Percentiles rank a stretch among this genome's conserved stretches.
These are phyloP conservation scores for Saccharomycopsis phalli DNA, from an alignment of 1,139 yeast species.

Conservation along the genomic window DNA sequence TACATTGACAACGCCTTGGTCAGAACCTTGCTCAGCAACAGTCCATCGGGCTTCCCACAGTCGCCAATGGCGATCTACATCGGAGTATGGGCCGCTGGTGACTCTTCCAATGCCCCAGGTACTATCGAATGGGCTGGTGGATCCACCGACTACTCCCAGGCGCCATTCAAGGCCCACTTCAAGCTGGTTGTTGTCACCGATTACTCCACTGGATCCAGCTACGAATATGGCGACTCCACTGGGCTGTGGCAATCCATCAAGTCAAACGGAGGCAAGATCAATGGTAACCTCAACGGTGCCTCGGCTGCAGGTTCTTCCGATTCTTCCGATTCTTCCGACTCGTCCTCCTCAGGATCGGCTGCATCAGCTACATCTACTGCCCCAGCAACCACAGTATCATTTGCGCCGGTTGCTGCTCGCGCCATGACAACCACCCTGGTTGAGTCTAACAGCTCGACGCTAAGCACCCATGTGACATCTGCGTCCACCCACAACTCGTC, in stretches of 20 bases:
- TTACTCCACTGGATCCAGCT: conserved; percentile 69
- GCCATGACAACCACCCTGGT: neutral
- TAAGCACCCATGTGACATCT: neutral
- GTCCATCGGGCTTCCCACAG: conserved; percentile 64
- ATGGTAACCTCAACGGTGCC: conserved; percentile 40
- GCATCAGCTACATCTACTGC: conserved; percentile 20
- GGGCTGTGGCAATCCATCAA: conserved; percentile 65
- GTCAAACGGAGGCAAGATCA: conserved; percentile 53
- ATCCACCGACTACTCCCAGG: conserved; percentile 50
- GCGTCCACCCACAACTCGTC: neutral
- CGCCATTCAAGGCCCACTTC: conserved; percentile 64
- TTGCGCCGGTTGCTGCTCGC: conserved; percentile 12
- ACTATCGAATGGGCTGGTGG: conserved; percentile 88
- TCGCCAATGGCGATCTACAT: conserved; percentile 63
- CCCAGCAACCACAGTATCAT: conserved; percentile 7
- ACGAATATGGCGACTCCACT: conserved; percentile 57
- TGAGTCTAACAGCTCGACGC: neutral
- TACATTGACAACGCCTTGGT: conserved; percentile 50
- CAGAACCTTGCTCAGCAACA: conserved; percentile 44
- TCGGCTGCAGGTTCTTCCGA: conserved; percentile 28
- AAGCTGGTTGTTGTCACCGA: conserved; percentile 57
- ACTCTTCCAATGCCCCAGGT: conserved; percentile 52
- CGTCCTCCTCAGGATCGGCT: conserved; percentile 9
- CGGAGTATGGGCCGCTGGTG: conserved; percentile 77
- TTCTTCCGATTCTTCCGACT: conserved; percentile 24